Evolutionary conservation across 768 basidiomycete genomes (phyloP).

Genomic region (Podaxis sp.): DNA sequence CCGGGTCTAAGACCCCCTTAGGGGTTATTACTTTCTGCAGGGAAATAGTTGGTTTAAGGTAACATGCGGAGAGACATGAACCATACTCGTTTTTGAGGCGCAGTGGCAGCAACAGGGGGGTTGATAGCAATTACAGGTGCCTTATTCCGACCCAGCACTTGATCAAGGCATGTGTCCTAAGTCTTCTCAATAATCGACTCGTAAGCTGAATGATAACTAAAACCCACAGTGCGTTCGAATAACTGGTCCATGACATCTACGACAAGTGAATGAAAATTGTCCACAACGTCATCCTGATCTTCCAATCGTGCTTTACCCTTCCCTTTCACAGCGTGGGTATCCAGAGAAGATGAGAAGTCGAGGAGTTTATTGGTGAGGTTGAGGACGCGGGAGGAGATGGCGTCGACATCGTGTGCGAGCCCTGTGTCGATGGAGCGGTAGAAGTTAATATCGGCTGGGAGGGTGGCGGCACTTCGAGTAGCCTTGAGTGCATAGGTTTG

Average conservation of each 20-base stretch:
- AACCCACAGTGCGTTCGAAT: slow-evolving; percentile 76
- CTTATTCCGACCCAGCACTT: slow-evolving; percentile 72
- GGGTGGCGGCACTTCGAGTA: slow-evolving; percentile 57
- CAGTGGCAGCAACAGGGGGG: slow-evolving; percentile 24
- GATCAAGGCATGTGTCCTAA: slow-evolving; percentile 81
- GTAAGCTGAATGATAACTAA: neutral
- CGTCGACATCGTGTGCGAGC: slow-evolving; percentile 71
- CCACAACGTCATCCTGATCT: slow-evolving; percentile 79
- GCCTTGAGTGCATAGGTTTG: slow-evolving; percentile 63
- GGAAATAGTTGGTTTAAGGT: neutral
- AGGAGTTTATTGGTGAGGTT: slow-evolving; percentile 66
- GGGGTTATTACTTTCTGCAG: slow-evolving; percentile 30
- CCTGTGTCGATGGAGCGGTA: slow-evolving; percentile 81
- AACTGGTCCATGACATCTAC: slow-evolving; percentile 86
- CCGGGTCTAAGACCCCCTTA: slow-evolving; percentile 53
- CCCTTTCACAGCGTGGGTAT: slow-evolving; percentile 31
- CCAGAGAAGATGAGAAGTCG: slow-evolving; percentile 45
- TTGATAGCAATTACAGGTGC: slow-evolving; percentile 63
- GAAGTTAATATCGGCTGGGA: slow-evolving; percentile 81
- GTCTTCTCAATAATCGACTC: neutral
- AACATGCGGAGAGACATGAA: neutral
- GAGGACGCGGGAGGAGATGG: slow-evolving; percentile 65
- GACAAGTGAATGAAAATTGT: slow-evolving; percentile 74
- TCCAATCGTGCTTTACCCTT: slow-evolving; percentile 60
- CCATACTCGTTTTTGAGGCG: slow-evolving; percentile 30